These are phyloP conservation scores for Xylaria sp. DNA, from an alignment of 2,329 filamentous ascomycete species.

Conservation along the genomic window DNA sequence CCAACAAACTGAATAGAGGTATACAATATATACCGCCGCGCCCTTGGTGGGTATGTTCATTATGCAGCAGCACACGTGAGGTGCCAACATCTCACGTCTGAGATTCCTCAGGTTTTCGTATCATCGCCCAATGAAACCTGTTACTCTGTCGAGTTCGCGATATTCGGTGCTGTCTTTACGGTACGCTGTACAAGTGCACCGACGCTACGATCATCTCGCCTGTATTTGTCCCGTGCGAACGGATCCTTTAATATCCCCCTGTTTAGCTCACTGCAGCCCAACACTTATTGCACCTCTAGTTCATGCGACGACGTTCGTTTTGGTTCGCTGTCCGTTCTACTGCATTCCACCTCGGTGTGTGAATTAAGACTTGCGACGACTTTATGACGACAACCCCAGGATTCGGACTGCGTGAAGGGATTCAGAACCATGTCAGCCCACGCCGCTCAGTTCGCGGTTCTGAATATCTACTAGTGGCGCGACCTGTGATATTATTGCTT, in stretches of 20 bases:
- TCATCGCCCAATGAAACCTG: slow-evolving; percentile 18
- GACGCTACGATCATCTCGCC: slow-evolving; percentile 22
- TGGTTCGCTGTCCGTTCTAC: slow-evolving; percentile 29
- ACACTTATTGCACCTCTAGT: slow-evolving; percentile 30
- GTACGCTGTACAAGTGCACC: slow-evolving; percentile 8
- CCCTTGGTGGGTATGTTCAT: neutral
- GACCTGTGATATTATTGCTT: slow-evolving; percentile 17
- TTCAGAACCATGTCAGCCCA: slow-evolving; percentile 18
- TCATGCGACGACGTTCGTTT: slow-evolving; percentile 36
- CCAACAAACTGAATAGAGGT: neutral
- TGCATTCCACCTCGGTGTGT: slow-evolving; percentile 9
- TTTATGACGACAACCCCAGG: slow-evolving; percentile 3
- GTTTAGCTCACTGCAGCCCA: slow-evolving; percentile 33
- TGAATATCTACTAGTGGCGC: neutral
- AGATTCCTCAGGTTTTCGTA: slow-evolving; percentile 18
- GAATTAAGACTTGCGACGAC: neutral
- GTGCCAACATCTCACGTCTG: slow-evolving; percentile 13
- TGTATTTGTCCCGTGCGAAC: slow-evolving; percentile 31
- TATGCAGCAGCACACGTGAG: slow-evolving; percentile 10
- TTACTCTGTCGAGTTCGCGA: slow-evolving; percentile 12
- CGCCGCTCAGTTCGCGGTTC: slow-evolving; percentile 6
- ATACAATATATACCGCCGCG: neutral
- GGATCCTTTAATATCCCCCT: slow-evolving; percentile 30
- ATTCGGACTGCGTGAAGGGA: slow-evolving; percentile 17
- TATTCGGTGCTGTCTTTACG: neutral